A percentile compares a stretch with the other conserved stretches of the same genome.
Conservation (phyloP, 1,284 basidiomycete genomes). For the Chondrostereum purpureum region DNA sequence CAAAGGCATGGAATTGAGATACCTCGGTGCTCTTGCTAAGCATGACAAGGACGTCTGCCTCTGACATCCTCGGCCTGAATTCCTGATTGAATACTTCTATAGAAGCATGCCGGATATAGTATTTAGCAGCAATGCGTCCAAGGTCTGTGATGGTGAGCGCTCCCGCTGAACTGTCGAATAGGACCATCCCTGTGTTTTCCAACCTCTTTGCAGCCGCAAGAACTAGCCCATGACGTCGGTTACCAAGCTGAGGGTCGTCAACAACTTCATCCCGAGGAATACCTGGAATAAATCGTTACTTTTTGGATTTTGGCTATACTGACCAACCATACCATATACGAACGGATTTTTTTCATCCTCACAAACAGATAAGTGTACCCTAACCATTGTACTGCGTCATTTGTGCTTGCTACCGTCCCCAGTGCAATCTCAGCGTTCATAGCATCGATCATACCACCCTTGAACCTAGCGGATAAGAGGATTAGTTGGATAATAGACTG, state of each 20-base stretch:
- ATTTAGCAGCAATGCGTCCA: slow-evolving; percentile 93
- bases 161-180: slow-evolving; percentile 59
- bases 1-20: slow-evolving; percentile 4
- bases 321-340: slow-evolving; percentile 66
- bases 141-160: slow-evolving; percentile 78
- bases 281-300: slow-evolving; percentile 37
- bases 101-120: slow-evolving; percentile 86
- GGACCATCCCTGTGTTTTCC: slow-evolving; percentile 79
- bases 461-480: slow-evolving; percentile 54
- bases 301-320: not conserved
- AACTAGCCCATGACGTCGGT: slow-evolving; percentile 72
- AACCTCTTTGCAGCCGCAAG: slow-evolving; percentile 67
- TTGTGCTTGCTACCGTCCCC: slow-evolving; percentile 85
- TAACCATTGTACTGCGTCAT: slow-evolving; percentile 92
- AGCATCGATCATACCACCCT: slow-evolving; percentile 82
- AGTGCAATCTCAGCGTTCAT: slow-evolving; percentile 95
- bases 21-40: slow-evolving; percentile 91
- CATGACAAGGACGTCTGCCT: slow-evolving; percentile 88
- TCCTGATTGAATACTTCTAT: slow-evolving; percentile 86
- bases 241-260: slow-evolving; percentile 77
- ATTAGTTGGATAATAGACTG: slow-evolving; percentile 46
- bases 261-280: slow-evolving; percentile 67
- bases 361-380: slow-evolving; percentile 98
- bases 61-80: slow-evolving; percentile 84
- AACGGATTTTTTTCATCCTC: slow-evolving; percentile 90